Evolutionary conservation across 805 yeast species (phyloP).

Genomic region (Grigorovia transvaalensis): DNA sequence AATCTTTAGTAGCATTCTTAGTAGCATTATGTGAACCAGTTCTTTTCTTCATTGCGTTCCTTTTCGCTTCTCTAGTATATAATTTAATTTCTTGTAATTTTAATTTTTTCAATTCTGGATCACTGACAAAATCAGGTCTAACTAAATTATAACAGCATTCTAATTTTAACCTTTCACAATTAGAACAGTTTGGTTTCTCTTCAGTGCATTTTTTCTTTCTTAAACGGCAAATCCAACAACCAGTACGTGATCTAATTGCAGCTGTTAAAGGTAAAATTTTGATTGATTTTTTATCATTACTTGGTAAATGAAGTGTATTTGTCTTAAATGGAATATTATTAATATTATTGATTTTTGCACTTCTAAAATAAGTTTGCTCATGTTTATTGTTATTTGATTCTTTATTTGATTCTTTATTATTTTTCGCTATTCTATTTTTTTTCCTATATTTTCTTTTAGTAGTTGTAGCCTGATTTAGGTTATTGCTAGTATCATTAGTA

Average conservation of each 20-base stretch:
- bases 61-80: conserved; percentile 34
- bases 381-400: not conserved
- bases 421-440: not conserved
- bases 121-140: conserved; percentile 47
- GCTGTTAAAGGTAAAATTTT: conserved; percentile 10
- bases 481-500: not conserved
- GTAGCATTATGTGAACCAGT: conserved; percentile 4
- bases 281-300: conserved; percentile 1
- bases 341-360: not conserved
- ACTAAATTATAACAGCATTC: conserved; percentile 43
- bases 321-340: not conserved
- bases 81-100: conserved; percentile 43
- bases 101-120: conserved; percentile 31
- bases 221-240: conserved; percentile 73
- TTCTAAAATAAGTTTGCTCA: too few species aligned
- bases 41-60: conserved; percentile 28
- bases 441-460: not conserved
- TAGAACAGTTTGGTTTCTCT: conserved; percentile 48
- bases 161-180: conserved; percentile 47
- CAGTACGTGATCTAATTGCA: conserved; percentile 39
- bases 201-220: conserved; percentile 68
- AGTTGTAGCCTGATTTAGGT: not conserved
- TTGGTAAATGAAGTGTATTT: not conserved
- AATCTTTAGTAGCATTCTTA: not conserved
- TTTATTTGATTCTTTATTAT: not conserved